These are phyloP conservation scores for Aspergillus japonicus DNA, from an alignment of 2,329 filamentous ascomycete genomes.

Conservation along the genomic window DNA sequence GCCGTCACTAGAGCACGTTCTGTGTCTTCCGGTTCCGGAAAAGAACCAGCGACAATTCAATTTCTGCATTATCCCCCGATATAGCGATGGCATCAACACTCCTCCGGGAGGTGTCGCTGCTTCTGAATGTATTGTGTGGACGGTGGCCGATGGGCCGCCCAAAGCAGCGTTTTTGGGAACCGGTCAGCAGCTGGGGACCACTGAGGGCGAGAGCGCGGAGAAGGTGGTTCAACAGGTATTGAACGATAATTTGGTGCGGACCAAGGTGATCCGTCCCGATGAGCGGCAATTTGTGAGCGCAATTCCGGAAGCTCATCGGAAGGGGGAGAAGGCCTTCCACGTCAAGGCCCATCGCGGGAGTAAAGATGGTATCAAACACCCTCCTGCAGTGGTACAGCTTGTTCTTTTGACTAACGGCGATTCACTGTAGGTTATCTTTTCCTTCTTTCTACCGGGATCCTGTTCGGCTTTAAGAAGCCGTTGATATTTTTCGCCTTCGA, in stretches of 20 bases:
- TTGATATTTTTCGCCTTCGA: conserved; percentile 62
- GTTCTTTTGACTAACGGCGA: neutral
- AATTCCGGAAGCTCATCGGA: conserved; percentile 59
- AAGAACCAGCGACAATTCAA: conserved; percentile 64
- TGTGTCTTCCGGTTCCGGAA: conserved; percentile 63
- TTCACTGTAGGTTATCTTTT: conserved; percentile 58
- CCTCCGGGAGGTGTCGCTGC: conserved; percentile 42
- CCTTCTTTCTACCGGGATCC: conserved; percentile 59
- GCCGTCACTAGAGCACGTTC: conserved; percentile 49
- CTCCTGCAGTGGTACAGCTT: neutral
- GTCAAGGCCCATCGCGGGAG: conserved; percentile 64
- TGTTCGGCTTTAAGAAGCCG: conserved; percentile 67
- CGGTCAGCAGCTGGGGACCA: conserved; percentile 45
- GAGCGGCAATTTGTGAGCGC: conserved; percentile 60
- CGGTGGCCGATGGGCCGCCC: conserved; percentile 54
- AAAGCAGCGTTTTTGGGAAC: conserved; percentile 46
- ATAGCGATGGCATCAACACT: conserved; percentile 50
- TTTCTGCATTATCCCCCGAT: conserved; percentile 59
- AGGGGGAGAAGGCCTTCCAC: conserved; percentile 63
- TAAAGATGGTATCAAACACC: conserved; percentile 57
- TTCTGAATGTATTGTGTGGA: conserved; percentile 60
- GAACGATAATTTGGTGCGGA: conserved; percentile 49
- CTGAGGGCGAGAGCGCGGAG: conserved; percentile 48
- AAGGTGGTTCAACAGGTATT: conserved; percentile 46
- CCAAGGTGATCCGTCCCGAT: conserved; percentile 53